Percentiles rank a stretch among this genome's conserved stretches.
phyloP scores from a whole-genome alignment of 768 basidiomycete species.

The Auricularia sp. region DNA sequence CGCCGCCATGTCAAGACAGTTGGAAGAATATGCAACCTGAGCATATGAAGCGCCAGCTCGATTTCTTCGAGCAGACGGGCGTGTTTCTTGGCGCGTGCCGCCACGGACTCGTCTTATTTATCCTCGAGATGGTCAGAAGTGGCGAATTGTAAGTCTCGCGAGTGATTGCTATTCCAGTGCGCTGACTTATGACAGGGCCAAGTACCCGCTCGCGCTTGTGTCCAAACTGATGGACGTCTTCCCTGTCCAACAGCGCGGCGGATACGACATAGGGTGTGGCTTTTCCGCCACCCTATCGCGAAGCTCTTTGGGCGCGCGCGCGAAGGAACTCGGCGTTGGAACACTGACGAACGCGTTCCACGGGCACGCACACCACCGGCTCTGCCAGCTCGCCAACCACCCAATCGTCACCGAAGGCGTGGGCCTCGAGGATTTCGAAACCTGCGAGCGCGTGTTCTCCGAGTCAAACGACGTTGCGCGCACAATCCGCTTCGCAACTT shows the following conservation, averaged over 20 bases:
- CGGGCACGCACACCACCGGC: conserved; percentile 25
- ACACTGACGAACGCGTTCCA: conserved; percentile 22
- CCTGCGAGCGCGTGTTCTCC: conserved; percentile 13
- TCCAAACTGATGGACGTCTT: conserved; percentile 7
- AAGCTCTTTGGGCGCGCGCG: conserved; percentile 7
- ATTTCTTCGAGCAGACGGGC: not conserved
- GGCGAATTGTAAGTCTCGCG: not conserved
- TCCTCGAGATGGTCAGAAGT: not conserved
- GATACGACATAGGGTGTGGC: conserved; percentile 17
- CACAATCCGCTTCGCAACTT: conserved; percentile 8
- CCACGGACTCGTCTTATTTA: not conserved
- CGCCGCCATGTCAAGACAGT: not conserved
- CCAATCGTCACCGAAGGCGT: conserved; percentile 9
- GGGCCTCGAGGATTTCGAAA: conserved; percentile 16
- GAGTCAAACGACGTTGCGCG: conserved; percentile 11
- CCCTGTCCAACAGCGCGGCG: conserved; percentile 7
- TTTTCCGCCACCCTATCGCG: conserved; percentile 11
- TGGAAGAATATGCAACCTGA: conserved; percentile 1
- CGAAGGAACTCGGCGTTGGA: not conserved
- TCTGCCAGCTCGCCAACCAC: conserved; percentile 14
- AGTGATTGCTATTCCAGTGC: not conserved
- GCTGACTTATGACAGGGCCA: conserved; percentile 9
- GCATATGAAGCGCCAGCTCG: not conserved
- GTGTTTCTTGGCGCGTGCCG: not conserved
- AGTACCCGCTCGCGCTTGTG: conserved; percentile 14